Conservation (phyloP, 208 protist genomes). For the Leishmania turanica region DNA sequence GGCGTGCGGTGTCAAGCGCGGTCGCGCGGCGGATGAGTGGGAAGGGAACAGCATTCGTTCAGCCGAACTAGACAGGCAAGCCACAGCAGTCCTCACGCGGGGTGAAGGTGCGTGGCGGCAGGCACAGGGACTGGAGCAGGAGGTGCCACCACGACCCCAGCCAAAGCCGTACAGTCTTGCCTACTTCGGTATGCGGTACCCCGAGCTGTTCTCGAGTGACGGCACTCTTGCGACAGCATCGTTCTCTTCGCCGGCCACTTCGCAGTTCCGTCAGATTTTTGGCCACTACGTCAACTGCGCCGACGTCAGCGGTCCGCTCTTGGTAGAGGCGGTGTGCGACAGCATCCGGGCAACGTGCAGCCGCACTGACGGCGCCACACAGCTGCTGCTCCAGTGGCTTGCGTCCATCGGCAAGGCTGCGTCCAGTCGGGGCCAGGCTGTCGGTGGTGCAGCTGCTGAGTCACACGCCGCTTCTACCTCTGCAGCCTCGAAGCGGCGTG, state of each 20-base stretch:
- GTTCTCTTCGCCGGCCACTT: background rate
- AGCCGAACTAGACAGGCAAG: background rate
- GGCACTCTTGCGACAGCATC: background rate
- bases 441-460: background rate
- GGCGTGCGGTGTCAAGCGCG: constrained; percentile 2
- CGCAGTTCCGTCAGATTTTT: constrained; percentile 25
- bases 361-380: constrained; percentile 39
- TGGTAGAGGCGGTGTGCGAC: constrained; percentile 45
- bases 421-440: background rate
- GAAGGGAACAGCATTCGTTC: background rate
- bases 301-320: constrained; percentile 48
- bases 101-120: background rate
- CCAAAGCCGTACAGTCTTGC: constrained; percentile 15
- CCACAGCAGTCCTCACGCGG: background rate
- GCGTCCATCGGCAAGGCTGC: constrained; percentile 15
- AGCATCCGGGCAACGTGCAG: constrained; percentile 44
- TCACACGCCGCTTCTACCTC: background rate
- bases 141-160: background rate
- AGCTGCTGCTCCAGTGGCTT: constrained; percentile 34
- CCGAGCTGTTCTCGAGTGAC: constrained; percentile 24
- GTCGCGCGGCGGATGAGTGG: constrained; percentile 5
- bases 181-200: constrained; percentile 36
- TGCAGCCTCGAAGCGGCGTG: background rate
- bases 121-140: background rate
- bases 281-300: constrained; percentile 88